Evolutionary conservation across 495 filamentous ascomycete genomes (phyloP).

Genomic region (Trypethelium eluteriae): DNA sequence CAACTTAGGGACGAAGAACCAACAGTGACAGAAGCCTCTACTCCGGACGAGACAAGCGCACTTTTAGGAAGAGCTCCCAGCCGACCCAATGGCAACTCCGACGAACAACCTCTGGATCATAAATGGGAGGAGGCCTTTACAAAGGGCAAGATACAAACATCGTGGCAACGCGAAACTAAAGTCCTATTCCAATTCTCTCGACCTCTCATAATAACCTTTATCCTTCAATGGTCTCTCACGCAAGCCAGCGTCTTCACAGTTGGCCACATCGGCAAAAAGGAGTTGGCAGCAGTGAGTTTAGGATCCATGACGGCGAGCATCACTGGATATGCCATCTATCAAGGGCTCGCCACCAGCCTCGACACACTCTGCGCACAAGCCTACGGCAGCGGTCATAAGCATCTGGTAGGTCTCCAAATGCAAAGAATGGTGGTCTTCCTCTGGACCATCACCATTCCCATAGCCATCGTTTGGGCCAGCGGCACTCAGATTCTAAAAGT

Average conservation of each 20-base stretch:
- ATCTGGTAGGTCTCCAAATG: slow-evolving; percentile 61
- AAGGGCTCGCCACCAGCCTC: slow-evolving; percentile 61
- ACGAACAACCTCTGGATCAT: slow-evolving; percentile 34
- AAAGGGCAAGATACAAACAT: slow-evolving; percentile 66
- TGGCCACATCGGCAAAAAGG: slow-evolving; percentile 53
- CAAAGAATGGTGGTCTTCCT: slow-evolving; percentile 65
- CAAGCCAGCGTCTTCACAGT: slow-evolving; percentile 61
- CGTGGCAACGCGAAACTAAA: slow-evolving; percentile 73
- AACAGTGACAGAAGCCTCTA: slow-evolving; percentile 16
- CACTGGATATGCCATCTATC: slow-evolving; percentile 61
- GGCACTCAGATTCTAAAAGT: slow-evolving; percentile 47
- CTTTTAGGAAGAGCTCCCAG: slow-evolving; percentile 38
- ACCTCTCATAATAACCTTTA: slow-evolving; percentile 59
- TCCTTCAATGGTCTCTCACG: slow-evolving; percentile 66
- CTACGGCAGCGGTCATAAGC: slow-evolving; percentile 60
- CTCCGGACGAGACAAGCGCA: slow-evolving; percentile 44
- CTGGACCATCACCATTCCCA: slow-evolving; percentile 54
- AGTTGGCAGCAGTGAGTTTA: slow-evolving; percentile 59
- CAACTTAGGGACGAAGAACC: slow-evolving; percentile 26
- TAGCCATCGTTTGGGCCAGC: slow-evolving; percentile 52
- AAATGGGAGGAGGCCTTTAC: slow-evolving; percentile 77
- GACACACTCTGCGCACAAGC: slow-evolving; percentile 71
- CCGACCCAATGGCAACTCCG: slow-evolving; percentile 19
- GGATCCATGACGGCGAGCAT: slow-evolving; percentile 68
- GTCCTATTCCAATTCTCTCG: slow-evolving; percentile 53